These are phyloP conservation scores for Terana coerulea DNA, from an alignment of 768 basidiomycete species.

Conservation along the genomic window DNA sequence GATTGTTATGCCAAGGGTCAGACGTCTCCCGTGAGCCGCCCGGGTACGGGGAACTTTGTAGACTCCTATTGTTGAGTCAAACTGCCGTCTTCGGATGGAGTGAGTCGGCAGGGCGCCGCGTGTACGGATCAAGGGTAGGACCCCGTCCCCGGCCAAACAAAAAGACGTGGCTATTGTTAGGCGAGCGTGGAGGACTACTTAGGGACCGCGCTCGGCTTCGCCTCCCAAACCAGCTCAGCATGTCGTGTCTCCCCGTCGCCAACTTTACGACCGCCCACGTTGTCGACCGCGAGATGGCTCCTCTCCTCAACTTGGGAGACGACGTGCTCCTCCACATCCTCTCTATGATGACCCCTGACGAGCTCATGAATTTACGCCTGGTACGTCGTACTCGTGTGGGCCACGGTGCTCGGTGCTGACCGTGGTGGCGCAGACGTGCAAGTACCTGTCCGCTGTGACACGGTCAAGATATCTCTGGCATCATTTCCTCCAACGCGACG, in stretches of 20 bases:
- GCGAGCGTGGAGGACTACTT: not conserved
- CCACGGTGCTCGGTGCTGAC: not conserved
- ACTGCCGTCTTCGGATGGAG: conserved; percentile 2
- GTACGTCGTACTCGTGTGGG: not conserved
- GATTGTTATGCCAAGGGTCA: not conserved
- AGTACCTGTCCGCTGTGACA: conserved; percentile 9
- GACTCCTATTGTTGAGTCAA: conserved; percentile 8
- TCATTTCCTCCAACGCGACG: conserved; percentile 10
- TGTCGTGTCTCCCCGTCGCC: not conserved
- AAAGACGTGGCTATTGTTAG: conserved; percentile 9
- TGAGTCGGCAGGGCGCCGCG: conserved; percentile 1
- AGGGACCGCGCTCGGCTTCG: not conserved
- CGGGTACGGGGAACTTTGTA: not conserved
- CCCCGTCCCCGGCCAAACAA: conserved; percentile 8
- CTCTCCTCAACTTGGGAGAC: conserved; percentile 10
- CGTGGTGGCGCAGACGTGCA: conserved; percentile 3
- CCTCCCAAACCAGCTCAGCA: not conserved
- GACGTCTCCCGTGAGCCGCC: not conserved
- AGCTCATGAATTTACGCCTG: conserved; percentile 8
- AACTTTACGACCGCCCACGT: not conserved
- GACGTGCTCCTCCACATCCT: conserved; percentile 11
- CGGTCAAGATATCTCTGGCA: conserved; percentile 11
- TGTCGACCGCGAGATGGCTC: not conserved
- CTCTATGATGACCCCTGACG: conserved; percentile 3
- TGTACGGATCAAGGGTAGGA: conserved; percentile 5